These are phyloP conservation scores for Trichoderma hamatum DNA, from an alignment of 2,329 filamentous ascomycete species.

Conservation along the genomic window DNA sequence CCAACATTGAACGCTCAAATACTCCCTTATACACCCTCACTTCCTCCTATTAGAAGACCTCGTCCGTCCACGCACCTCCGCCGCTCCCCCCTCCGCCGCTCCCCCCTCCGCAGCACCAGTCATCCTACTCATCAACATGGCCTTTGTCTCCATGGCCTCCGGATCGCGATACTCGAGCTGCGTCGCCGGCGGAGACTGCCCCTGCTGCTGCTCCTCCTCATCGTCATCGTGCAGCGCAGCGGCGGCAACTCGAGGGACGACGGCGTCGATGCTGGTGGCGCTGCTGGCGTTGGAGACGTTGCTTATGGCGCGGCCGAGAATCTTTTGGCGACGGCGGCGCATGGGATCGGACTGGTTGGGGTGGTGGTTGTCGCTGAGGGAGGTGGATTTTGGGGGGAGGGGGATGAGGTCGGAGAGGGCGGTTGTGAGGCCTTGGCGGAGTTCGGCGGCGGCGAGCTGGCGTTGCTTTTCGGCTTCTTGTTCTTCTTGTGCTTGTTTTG, in stretches of 20 bases:
- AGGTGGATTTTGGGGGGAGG: conserved; percentile 29
- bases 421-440: conserved; percentile 46
- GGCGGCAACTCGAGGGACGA: background rate
- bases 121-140: conserved; percentile 51
- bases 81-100: background rate
- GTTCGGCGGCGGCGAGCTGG: conserved; percentile 33
- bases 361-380: conserved; percentile 10
- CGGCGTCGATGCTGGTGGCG: conserved; percentile 39
- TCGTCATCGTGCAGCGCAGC: conserved; percentile 32
- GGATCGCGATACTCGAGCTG: conserved; percentile 59
- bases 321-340: conserved; percentile 52
- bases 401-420: conserved; percentile 50
- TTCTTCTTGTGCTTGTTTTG: conserved; percentile 23
- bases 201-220: conserved; percentile 28
- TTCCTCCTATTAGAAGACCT: conserved; percentile 16
- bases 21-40: background rate
- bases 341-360: conserved; percentile 28
- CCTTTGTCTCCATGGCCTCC: conserved; percentile 49
- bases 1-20: background rate
- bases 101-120: conserved; percentile 30
- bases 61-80: background rate
- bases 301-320: conserved; percentile 62
- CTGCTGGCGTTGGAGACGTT: conserved; percentile 58
- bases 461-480: conserved; percentile 31
- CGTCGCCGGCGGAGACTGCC: conserved; percentile 48